Conservation (phyloP, 768 basidiomycete genomes). For the Lactarius hatsudake region DNA sequence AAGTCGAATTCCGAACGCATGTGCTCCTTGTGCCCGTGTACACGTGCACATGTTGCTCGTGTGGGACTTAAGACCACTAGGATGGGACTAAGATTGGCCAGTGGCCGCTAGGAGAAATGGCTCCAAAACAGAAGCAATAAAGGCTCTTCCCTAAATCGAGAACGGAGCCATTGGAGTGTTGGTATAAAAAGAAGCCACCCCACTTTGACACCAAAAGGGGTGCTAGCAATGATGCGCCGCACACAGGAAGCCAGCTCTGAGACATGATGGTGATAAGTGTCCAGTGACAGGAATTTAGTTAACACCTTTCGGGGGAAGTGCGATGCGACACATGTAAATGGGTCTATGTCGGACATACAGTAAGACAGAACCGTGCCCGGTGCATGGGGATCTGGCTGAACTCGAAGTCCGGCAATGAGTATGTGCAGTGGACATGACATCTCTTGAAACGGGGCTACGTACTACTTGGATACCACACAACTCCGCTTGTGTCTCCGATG, state of each 20-base stretch:
- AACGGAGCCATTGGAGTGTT: too few species aligned
- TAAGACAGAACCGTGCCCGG: too few species aligned
- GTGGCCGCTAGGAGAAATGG: too few species aligned
- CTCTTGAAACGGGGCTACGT: too few species aligned
- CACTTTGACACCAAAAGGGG: too few species aligned
- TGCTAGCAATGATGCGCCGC: not conserved
- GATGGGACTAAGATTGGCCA: not conserved
- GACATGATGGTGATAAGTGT: not conserved
- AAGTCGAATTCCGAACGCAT: not conserved
- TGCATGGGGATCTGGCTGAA: too few species aligned
- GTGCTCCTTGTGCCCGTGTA: not conserved
- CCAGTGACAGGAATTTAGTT: not conserved
- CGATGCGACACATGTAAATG: not conserved
- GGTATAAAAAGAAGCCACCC: too few species aligned
- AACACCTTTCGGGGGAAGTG: not conserved
- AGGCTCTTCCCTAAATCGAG: not conserved
- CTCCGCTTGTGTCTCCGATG: too few species aligned
- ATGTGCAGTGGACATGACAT: too few species aligned
- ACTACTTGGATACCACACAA: too few species aligned
- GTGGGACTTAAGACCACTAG: not conserved
- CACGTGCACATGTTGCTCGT: not conserved
- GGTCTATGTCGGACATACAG: too few species aligned
- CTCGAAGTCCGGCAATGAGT: too few species aligned
- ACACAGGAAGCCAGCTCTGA: not conserved
- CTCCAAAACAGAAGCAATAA: not conserved